Evolutionary conservation across 2,329 filamentous ascomycete species (phyloP).

Genomic region (Aspergillus bombycis): DNA sequence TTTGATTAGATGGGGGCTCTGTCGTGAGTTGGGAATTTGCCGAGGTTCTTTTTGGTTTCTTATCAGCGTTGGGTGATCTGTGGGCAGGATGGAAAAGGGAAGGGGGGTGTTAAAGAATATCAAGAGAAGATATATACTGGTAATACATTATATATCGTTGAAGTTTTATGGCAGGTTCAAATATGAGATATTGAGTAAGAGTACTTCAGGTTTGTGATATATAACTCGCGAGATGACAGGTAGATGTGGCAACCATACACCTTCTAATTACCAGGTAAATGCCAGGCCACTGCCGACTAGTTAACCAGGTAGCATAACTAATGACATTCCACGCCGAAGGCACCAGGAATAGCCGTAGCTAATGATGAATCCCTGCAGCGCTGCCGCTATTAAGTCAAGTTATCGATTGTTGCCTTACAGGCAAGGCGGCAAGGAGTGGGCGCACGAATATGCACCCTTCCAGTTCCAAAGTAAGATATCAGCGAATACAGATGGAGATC

Average conservation of each 20-base stretch:
- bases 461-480: background rate
- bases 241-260: background rate
- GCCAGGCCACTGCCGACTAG: background rate
- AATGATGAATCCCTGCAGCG: background rate
- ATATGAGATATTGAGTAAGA: background rate
- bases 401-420: background rate
- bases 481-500: background rate
- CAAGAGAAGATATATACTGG: background rate
- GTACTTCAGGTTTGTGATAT: background rate
- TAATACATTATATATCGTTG: background rate
- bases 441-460: background rate
- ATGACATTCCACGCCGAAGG: background rate
- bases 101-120: background rate
- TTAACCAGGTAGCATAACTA: background rate
- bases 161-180: background rate
- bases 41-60: background rate
- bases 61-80: too few relatives aligned
- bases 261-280: background rate
- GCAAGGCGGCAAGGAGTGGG: background rate
- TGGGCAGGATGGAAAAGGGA: too few relatives aligned
- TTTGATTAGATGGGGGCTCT: background rate
- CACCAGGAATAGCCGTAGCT: background rate
- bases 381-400: background rate
- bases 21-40: background rate
- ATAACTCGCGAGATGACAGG: background rate